Base-by-base conservation (phyloP, 1,139 yeast genomes). In the Pichia sp. region DNA sequence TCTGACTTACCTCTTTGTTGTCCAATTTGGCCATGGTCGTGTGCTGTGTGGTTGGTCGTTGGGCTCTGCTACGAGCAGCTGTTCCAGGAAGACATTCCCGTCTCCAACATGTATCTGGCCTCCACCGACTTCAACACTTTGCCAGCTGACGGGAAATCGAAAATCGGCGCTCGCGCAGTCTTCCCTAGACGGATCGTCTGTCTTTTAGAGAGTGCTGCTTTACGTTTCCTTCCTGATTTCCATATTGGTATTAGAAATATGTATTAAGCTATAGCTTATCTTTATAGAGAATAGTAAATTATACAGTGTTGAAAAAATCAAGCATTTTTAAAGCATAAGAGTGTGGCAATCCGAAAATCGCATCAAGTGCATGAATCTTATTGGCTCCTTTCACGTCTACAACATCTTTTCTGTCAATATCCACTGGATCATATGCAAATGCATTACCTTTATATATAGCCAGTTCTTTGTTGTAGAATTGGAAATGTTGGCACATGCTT, bases 401-500 rank as follows among this genome's bases (percentile, higher is more conserved):
- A 0, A 65, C 56, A 8, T 60, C 56, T 0, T 57, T 59, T 34
- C 61, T 62, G 4, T 53, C 44, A 11, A 62, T 60, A 18, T 47
- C 53, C 4, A 40, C 48, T 2, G 62, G 53, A 0, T 44, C 5
- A 27, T 30, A 46, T 35, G 70, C 68, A 8, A 64, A 75, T 3
- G 73, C 75, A 32, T 51, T 42, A 2, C 57, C 56, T 20, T 24
- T 22, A 4, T 42, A 31, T 5, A 19, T 14, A 3, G 24, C 45
- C 5, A 28, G 3, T 6, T 41, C 38, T 3, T 34, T 20, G 22
- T 59, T 55, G 3, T 57, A 62, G 2, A 47, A 38, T 58, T 75
- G 80, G n/a, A 61, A 52, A 57, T 82, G 73, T 56, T 88, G 93
- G 6, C 85, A 74, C 35, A 81, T 72, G 38, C 95, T 79, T 34